A percentile compares a stretch with the other conserved stretches of the same genome.
Conservation (phyloP, 2,329 filamentous ascomycete species). For the Nemania sp. region DNA sequence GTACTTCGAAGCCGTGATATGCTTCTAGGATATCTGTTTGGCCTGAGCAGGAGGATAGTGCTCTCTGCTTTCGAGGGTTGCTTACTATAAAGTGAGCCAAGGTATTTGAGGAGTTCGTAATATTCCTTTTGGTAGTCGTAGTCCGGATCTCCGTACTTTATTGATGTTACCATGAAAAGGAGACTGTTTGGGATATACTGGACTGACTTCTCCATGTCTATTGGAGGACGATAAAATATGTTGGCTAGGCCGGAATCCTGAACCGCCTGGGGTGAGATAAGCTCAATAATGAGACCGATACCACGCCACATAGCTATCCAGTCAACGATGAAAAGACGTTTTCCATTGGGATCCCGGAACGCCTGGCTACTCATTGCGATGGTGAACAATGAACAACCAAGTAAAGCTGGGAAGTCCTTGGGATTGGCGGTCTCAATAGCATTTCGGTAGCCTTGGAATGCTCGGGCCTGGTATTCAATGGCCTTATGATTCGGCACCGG, state of each 20-base stretch:
- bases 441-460: constrained; percentile 64
- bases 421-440: constrained; percentile 62
- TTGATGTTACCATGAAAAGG: constrained; percentile 62
- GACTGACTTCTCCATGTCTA: constrained; percentile 59
- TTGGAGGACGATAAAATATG: constrained; percentile 63
- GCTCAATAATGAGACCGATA: constrained; percentile 62
- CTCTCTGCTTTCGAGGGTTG: background rate
- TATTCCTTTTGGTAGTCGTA: constrained; percentile 56
- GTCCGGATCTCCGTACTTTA: constrained; percentile 58
- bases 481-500: constrained; percentile 56
- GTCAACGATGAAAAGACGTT: constrained; percentile 64
- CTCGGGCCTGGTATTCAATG: constrained; percentile 60
- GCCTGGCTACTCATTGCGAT: constrained; percentile 63
- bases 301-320: constrained; percentile 69
- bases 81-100: constrained; percentile 63
- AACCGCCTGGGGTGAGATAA: constrained; percentile 51
- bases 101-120: constrained; percentile 60
- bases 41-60: background rate
- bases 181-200: constrained; percentile 61
- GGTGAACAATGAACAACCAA: constrained; percentile 64
- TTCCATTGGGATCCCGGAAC: constrained; percentile 61
- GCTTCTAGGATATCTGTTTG: background rate
- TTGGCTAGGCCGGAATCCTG: constrained; percentile 58
- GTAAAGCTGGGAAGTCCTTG: constrained; percentile 61
- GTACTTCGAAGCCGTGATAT: background rate